Evolutionary conservation across 345 rosid genomes (phyloP), one percentile per base, ranked within the genome.

Genomic region (Boechera stricta): DNA sequence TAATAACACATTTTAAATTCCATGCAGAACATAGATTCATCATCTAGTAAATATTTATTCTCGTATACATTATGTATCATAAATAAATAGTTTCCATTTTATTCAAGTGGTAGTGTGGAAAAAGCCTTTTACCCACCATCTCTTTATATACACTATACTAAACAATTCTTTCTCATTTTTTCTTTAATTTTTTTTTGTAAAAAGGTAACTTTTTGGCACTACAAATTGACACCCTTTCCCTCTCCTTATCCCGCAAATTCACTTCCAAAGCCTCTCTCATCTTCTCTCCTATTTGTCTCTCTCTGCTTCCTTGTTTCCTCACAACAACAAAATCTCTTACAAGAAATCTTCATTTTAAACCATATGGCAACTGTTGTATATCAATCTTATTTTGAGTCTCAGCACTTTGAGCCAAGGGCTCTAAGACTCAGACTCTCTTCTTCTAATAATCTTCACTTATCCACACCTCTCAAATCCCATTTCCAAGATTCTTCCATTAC

Each of bases 301-400:
- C 72, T 35, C 67, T 24, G 63, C 64, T 55, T 53, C 80, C 49
- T 48, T 58, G 51, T 56, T 66, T 41, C 69, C 54, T 44, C 64
- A 44, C 11, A 64, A 60, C 75, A 53, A 69, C 21, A 9, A 26
- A 67, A 36, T 67, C 52, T 53, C 61, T 56, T 69, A 53, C 66
- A 29, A 73, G 53, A 59, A 41, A 32, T 21, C 35, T 44, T 35
- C 11, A 44, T 55, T 21, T 15, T 38, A 56, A 62, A 35, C 54
- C 16, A 91, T 12, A 64, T 94, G 98, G 88, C 89, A n/a, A 87
- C 94, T 13, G 62, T 88, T 62, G 87, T 89, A 44, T 88, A 70
- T 70, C 97, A 83, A 65, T 84, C 96, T 24, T 73, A 86, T 58
- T 85, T 85, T 8, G 92, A 88, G 78, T 80, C 92, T 26, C 86